Percentiles rank a stretch among this genome's conserved stretches.
Conservation (phyloP, 805 yeast genomes). For the Wickerhamomyces ciferrii region DNA sequence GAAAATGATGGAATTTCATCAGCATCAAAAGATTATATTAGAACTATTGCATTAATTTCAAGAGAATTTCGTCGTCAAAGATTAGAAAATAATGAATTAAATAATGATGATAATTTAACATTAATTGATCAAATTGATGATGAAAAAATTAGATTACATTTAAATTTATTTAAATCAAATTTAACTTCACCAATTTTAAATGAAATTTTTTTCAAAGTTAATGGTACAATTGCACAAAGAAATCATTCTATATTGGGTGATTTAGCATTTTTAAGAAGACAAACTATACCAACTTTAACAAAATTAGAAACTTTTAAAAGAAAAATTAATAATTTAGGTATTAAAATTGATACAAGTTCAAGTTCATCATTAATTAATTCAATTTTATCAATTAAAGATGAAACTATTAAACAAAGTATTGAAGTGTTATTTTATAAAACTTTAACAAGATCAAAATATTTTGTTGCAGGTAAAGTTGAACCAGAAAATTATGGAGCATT, state of each 20-base stretch:
- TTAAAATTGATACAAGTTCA: conserved; percentile 66
- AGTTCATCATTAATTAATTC: conserved; percentile 71
- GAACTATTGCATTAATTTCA: conserved; percentile 59
- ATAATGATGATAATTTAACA: conserved; percentile 46
- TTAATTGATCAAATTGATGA: conserved; percentile 81
- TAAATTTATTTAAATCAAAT: conserved; percentile 66
- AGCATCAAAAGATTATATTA: conserved; percentile 60
- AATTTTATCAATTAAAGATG: conserved; percentile 57
- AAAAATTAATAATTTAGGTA: conserved; percentile 61
- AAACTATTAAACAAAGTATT: conserved; percentile 60
- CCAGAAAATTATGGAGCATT: conserved; percentile 76
- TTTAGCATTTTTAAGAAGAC: conserved; percentile 79
- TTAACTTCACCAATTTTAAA: conserved; percentile 54
- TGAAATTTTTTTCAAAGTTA: conserved; percentile 78
- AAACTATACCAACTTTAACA: conserved; percentile 74
- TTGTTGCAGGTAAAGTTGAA: conserved; percentile 82
- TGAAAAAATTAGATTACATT: conserved; percentile 65
- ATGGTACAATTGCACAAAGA: conserved; percentile 79
- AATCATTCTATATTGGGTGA: conserved; percentile 75
- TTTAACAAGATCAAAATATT: conserved; percentile 81
- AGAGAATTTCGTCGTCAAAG: conserved; percentile 68
- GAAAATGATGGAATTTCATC: conserved; percentile 28
- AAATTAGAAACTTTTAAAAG: conserved; percentile 76
- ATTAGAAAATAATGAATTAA: conserved; percentile 42
- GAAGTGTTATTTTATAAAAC: conserved; percentile 79